Base-by-base conservation (phyloP, 2,329 filamentous ascomycete species). In the Escovopsis weberi region DNA sequence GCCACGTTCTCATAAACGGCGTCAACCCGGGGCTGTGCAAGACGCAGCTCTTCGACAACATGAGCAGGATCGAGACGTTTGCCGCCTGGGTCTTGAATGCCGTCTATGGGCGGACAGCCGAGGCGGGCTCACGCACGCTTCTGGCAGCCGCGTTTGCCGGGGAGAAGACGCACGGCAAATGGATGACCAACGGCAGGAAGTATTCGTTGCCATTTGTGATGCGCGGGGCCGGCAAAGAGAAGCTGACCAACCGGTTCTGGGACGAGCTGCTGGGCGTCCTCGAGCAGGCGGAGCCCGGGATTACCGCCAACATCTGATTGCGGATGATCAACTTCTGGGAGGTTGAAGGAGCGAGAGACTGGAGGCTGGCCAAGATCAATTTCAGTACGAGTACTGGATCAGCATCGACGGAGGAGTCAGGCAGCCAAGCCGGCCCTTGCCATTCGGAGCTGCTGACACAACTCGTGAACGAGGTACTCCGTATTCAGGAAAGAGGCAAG, bases 221-320 rank as follows among this genome's bases (percentile, higher is more conserved):
- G 51, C 41, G 49, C 6, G 55, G 65, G 5, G 53, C 59, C 5
- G 57, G 65, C 32, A 68, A 66, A 0, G 49, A 52, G 33, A 42
- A 54, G 41, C 45, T 55, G 42, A 63, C 63, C 44, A 50, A 53
- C 38, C 60, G 54, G 44, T 52, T 68, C 3, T 72, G 60, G 52
- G 56, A 50, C 12, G 66, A 73, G 55, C 47, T 72, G 48, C 38
- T 64, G 46, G 59, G 49, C 10, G 54, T 66, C 18, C 42, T 72
- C 28, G 66, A 71, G 40, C 55, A 41, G 3, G 58, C 70, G 30
- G 58, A 67, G 46, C 61, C 64, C 0, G 63, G 62, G 0, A 50
- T 68, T 12, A 53, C 48, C 7, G 48, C 51, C 26, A 61, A 59
- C 12, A 49, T 65, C 10, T 64, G 47, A 50, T 19, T 6, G 10